phyloP scores from a whole-genome alignment of 768 basidiomycete species.

The Podaxis rugospora region DNA sequence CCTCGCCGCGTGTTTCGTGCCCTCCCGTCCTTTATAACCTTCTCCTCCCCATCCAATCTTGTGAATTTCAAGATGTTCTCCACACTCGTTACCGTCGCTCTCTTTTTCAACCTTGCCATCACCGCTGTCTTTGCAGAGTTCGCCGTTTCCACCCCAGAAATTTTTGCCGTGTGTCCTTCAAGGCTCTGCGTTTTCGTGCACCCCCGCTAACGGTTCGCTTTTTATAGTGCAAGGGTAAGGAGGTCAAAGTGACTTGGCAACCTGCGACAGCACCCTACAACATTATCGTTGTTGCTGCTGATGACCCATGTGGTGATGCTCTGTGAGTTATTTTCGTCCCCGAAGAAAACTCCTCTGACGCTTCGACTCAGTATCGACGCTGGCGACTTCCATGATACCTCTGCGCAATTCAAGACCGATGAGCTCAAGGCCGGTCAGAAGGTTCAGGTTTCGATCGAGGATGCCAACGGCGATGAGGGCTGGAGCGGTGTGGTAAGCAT shows the following conservation, averaged over 20 bases:
- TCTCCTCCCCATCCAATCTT: conserved; percentile 18
- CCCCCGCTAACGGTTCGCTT: conserved; percentile 5
- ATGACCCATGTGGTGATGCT: conserved; percentile 53
- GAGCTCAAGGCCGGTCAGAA: conserved; percentile 40
- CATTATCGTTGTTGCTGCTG: conserved; percentile 46
- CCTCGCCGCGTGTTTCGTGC: conserved; percentile 16
- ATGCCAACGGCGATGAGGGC: conserved; percentile 51
- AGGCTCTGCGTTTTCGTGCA: not conserved
- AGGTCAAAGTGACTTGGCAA: conserved; percentile 48
- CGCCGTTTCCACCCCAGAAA: conserved; percentile 42
- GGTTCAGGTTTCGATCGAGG: conserved; percentile 50
- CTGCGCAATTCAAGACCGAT: conserved; percentile 39
- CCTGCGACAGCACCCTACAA: conserved; percentile 47
- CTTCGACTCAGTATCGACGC: conserved; percentile 46
- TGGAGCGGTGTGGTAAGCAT: conserved; percentile 60
- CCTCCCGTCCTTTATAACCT: conserved; percentile 25
- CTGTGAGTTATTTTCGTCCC: conserved; percentile 40
- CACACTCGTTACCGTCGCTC: conserved; percentile 71
- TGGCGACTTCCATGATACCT: conserved; percentile 45
- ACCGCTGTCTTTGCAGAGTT: conserved; percentile 51
- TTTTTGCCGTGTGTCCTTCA: conserved; percentile 47
- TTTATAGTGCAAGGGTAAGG: conserved; percentile 43
- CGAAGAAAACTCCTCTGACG: not conserved
- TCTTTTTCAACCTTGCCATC: conserved; percentile 57
- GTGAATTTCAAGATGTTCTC: conserved; percentile 58